These are phyloP conservation scores for Candida buenavistaensis DNA, from an alignment of 1,139 yeast species.

Conservation along the genomic window DNA sequence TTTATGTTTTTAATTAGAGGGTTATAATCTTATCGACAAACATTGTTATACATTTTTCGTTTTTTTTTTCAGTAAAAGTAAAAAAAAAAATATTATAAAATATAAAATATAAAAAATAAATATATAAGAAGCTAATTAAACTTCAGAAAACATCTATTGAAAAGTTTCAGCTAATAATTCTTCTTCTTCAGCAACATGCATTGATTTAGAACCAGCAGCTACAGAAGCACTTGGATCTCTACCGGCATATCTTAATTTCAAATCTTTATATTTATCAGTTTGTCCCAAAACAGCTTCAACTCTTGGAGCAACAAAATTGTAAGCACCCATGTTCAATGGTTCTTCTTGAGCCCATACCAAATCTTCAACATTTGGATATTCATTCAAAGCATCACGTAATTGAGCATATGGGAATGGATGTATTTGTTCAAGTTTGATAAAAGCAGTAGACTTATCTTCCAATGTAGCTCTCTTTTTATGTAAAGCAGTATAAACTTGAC, in stretches of 20 bases:
- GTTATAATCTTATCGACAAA: no score
- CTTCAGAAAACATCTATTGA: constrained; percentile 19
- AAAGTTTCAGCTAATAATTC: constrained; percentile 82
- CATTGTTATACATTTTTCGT: no score
- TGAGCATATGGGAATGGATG: constrained; percentile 99
- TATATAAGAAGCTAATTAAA: not conserved
- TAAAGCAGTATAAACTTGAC: constrained; percentile 94
- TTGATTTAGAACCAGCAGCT: constrained; percentile 94
- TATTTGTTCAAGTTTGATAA: constrained; percentile 87
- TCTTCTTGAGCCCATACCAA: constrained; percentile 98
- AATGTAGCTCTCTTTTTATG: constrained; percentile 82
- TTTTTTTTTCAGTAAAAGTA: no score
- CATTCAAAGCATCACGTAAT: constrained; percentile 77
- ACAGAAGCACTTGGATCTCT: constrained; percentile 98
- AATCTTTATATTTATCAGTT: constrained; percentile 64
- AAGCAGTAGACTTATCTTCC: constrained; percentile 80
- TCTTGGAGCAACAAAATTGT: constrained; percentile 81
- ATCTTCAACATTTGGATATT: constrained; percentile 83
- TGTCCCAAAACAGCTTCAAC: constrained; percentile 70
- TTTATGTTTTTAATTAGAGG: no score
- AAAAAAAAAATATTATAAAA: not conserved
- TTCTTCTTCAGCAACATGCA: constrained; percentile 88
- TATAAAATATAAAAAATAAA: not conserved
- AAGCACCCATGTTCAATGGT: constrained; percentile 96
- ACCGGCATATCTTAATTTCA: constrained; percentile 81